A percentile compares a stretch with the other conserved stretches of the same genome.
Conservation (phyloP, 2,329 filamentous ascomycete genomes). For the Penicillium sp. region DNA sequence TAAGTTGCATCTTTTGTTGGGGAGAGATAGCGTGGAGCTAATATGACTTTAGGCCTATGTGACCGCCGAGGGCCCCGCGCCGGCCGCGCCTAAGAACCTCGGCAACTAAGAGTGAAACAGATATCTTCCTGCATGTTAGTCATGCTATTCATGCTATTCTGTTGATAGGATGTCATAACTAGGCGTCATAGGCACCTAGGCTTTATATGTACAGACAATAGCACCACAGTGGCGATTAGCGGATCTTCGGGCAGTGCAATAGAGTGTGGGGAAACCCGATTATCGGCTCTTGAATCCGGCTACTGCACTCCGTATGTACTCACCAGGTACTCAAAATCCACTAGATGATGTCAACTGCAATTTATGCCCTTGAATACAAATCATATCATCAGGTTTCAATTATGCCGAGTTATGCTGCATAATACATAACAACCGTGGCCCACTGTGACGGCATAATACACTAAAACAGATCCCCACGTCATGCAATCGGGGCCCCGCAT, state of each 20-base stretch:
- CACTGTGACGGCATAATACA: not conserved
- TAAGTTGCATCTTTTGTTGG: constrained; percentile 6
- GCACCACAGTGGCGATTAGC: not conserved
- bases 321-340: not conserved
- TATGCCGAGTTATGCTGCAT: not conserved
- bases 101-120: constrained; percentile 12
- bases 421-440: not conserved
- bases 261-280: not conserved
- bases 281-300: not conserved
- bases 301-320: not conserved
- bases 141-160: not conserved
- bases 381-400: not conserved
- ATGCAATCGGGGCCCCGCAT: constrained; percentile 18
- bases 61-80: constrained; percentile 55
- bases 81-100: constrained; percentile 50
- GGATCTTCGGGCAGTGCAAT: not conserved
- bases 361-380: not conserved
- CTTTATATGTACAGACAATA: not conserved
- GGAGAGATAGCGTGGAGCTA: constrained; percentile 8
- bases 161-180: not conserved
- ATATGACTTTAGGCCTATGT: constrained; percentile 59
- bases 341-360: not conserved
- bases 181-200: not conserved
- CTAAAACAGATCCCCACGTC: constrained; percentile 12
- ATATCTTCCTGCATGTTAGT: not conserved